phyloP scores from a whole-genome alignment of 73 alveolate species.

The Uronychia binucleata region DNA sequence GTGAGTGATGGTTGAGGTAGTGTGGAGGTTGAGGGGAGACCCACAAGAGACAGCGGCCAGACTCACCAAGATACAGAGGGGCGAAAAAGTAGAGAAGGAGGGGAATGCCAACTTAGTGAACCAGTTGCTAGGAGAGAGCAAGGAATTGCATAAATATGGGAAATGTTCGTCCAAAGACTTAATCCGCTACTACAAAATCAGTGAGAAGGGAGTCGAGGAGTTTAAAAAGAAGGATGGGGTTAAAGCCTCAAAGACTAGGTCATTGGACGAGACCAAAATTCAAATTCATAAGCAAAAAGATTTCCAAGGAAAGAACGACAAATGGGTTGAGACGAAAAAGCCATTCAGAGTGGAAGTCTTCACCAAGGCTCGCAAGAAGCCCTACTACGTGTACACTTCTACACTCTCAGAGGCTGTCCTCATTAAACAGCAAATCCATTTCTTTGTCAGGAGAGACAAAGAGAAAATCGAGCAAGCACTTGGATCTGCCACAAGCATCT shows the following conservation, averaged over 20 bases:
- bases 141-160: neutral
- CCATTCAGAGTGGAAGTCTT: neutral
- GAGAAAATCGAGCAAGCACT: too few species aligned
- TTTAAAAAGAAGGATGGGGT: neutral
- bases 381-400: neutral
- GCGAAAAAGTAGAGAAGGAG: too few species aligned
- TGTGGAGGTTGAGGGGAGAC: too few species aligned
- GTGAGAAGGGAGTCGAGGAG: neutral
- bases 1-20: too few species aligned
- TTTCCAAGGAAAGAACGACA: neutral
- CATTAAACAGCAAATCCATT: neutral
- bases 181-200: neutral
- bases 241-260: neutral
- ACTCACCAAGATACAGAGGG: too few species aligned
- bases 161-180: neutral
- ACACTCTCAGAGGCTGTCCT: neutral
- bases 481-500: too few species aligned
- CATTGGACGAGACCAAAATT: neutral
- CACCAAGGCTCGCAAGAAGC: neutral
- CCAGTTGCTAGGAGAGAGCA: too few species aligned
- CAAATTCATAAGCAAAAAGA: neutral
- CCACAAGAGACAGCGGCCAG: too few species aligned
- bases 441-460: too few species aligned
- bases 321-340: neutral
- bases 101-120: too few species aligned